Evolutionary conservation across 257 asterid genomes (phyloP).

Genomic region (Salvia miltiorrhiza): DNA sequence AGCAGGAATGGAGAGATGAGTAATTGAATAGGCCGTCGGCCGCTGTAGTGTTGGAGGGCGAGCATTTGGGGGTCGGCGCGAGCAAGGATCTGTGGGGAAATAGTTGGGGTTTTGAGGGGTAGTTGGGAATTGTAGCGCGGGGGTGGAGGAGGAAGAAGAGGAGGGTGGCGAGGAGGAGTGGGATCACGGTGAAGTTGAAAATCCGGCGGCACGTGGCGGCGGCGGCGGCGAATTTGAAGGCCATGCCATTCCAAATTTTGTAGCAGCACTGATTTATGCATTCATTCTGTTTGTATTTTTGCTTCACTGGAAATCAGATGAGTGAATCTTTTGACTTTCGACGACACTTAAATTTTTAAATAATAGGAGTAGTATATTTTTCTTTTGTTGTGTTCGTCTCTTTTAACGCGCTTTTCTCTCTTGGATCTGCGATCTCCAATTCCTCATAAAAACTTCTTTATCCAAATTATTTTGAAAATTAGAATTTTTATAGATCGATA

Average conservation of each 20-base stretch:
- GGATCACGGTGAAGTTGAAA: slow-evolving; percentile 31
- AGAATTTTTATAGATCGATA: too few relatives aligned
- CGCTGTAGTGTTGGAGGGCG: slow-evolving; percentile 31
- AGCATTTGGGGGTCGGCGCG: slow-evolving; percentile 37
- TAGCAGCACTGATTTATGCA: background rate
- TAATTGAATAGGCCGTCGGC: slow-evolving; percentile 66
- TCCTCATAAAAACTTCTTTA: too few relatives aligned
- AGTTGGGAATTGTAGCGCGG: background rate
- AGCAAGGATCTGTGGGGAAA: slow-evolving; percentile 30
- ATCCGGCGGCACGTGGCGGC: slow-evolving; percentile 1
- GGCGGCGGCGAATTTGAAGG: slow-evolving; percentile 40
- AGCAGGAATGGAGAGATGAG: slow-evolving; percentile 55
- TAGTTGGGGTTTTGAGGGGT: slow-evolving; percentile 20
- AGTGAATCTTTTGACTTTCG: background rate
- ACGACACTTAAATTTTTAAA: background rate
- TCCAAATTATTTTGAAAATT: background rate
- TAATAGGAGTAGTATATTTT: background rate
- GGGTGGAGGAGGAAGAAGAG: slow-evolving; percentile 46
- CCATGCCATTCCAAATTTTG: slow-evolving; percentile 70
- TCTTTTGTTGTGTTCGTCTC: background rate
- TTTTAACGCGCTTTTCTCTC: background rate
- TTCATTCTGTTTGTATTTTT: background rate
- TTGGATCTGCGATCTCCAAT: background rate
- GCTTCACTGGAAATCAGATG: background rate
- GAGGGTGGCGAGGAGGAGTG: slow-evolving; percentile 40